These are phyloP conservation scores for Puccinia horiana DNA, from an alignment of 1,284 basidiomycete genomes.

Conservation along the genomic window DNA sequence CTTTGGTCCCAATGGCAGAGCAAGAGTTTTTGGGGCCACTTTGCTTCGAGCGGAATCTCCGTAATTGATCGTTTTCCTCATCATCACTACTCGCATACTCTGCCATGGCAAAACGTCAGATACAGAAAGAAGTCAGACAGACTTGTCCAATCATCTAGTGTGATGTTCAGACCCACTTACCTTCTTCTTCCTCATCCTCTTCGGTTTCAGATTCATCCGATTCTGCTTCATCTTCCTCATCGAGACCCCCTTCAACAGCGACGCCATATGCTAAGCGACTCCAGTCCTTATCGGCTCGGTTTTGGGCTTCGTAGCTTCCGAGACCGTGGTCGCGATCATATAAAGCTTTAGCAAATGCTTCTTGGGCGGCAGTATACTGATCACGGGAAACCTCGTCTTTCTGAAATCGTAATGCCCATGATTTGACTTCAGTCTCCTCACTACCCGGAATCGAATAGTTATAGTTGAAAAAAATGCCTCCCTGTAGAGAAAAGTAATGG, in stretches of 20 bases:
- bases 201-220: slow-evolving; percentile 57
- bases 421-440: background rate
- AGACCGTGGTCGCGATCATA: slow-evolving; percentile 41
- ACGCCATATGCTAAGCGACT: slow-evolving; percentile 77
- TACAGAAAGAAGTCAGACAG: background rate
- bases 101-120: background rate
- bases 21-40: slow-evolving; percentile 73
- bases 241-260: slow-evolving; percentile 66
- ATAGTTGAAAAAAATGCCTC: slow-evolving; percentile 28
- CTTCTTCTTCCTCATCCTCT: slow-evolving; percentile 26
- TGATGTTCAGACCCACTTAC: background rate
- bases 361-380: slow-evolving; percentile 40
- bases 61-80: slow-evolving; percentile 19
- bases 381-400: slow-evolving; percentile 11
- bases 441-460: background rate
- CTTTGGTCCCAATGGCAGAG: slow-evolving; percentile 92
- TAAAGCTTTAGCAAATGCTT: slow-evolving; percentile 41
- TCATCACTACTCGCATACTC: slow-evolving; percentile 7
- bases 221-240: slow-evolving; percentile 56
- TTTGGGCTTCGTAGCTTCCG: slow-evolving; percentile 26
- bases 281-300: slow-evolving; percentile 10
- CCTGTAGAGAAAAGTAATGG: slow-evolving; percentile 9
- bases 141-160: background rate
- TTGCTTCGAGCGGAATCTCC: slow-evolving; percentile 23
- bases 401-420: slow-evolving; percentile 42